Base-by-base conservation (phyloP, 1,139 yeast species). In the Eremothecium cymbalariae region DNA sequence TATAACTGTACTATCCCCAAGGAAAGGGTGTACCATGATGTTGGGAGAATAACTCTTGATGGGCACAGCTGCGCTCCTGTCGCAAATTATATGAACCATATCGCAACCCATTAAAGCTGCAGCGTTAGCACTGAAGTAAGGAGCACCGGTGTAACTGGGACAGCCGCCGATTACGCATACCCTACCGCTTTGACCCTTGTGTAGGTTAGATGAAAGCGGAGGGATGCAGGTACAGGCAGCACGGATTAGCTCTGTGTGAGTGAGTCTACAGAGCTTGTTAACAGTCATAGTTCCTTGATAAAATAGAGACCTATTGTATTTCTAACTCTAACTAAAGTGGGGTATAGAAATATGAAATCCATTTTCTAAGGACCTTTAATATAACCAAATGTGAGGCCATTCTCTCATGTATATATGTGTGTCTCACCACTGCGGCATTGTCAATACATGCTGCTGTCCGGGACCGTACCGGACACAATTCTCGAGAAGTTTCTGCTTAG, bases 121-220 rank as follows among this genome's bases (percentile, higher is more conserved):
- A 1, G 95, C 83, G 53, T 82, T 78, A 8, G 93, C 80, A 18
- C 94, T 72, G 56, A 90, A 90, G 61, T 68, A 90, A 2, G 98
- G 98, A 0, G 98, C 98, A 0, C 98, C 98, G 0, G 97, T 88
- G 55, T 55, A 67, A 63, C 88, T 96, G 54, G 83, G 93, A 55
- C 93, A 79, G 1, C 98, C 98, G 9, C 98, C 98, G 40, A 90
- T 72, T 0, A 90, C 85, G 6, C 79, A 86, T 4, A 90, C 67
- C 41, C 85, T 68, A 2, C 88, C 83, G 47, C 72, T 67, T 60
- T 90, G 97, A 25, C 98, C 98, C 56, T 90, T 90, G 60, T 90
- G 82, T 55, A 82, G 80, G 6, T 59, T 48, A 4, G 84, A 74
- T 6, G 71, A 63, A 25, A 90, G 63, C 6, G 96, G 96, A 32